A percentile compares a stretch with the other conserved stretches of the same genome.
These are phyloP conservation scores for Solanum chacoense DNA, from an alignment of 305 asterid species.

Conservation along the genomic window DNA sequence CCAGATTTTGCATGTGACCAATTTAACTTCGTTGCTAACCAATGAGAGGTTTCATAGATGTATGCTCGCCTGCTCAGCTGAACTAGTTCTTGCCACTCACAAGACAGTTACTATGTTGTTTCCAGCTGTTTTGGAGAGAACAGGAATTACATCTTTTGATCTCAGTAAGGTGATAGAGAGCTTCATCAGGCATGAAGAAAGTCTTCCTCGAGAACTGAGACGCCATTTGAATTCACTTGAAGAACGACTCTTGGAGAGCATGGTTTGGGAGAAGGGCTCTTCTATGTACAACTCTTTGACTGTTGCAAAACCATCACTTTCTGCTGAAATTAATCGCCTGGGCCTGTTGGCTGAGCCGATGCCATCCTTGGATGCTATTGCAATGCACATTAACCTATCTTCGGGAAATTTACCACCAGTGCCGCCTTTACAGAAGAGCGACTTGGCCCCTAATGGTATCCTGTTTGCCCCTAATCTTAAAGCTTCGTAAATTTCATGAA, in stretches of 20 bases:
- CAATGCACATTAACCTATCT: conserved; percentile 61
- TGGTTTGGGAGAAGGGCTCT: conserved; percentile 99
- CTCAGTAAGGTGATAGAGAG: conserved; percentile 99
- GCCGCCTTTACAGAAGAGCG: conserved; percentile 46
- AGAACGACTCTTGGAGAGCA: conserved; percentile 90
- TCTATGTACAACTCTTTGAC: conserved; percentile 94
- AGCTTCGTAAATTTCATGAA: neutral
- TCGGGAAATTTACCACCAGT: conserved; percentile 34
- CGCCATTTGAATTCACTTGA: conserved; percentile 93
- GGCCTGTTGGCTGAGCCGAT: conserved; percentile 95
- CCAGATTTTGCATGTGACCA: conserved; percentile 62
- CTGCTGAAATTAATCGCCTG: conserved; percentile 73
- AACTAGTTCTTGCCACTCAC: conserved; percentile 97
- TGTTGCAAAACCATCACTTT: conserved; percentile 77
- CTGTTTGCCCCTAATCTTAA: neutral
- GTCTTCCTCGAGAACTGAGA: conserved; percentile 92
- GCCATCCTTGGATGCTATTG: conserved; percentile 97
- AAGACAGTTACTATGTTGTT: conserved; percentile 93
- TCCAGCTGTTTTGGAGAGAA: conserved; percentile 94
- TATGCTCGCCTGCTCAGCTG: conserved; percentile 99
- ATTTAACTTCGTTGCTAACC: conserved; percentile 79
- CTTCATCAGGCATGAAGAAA: conserved; percentile 91
- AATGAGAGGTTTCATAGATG: conserved; percentile 98
- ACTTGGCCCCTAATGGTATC: conserved; percentile 43
- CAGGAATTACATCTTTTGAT: conserved; percentile 97